Evolutionary conservation across 2,329 filamentous ascomycete species (phyloP).

Genomic region (Trichoderma koningiopsis): DNA sequence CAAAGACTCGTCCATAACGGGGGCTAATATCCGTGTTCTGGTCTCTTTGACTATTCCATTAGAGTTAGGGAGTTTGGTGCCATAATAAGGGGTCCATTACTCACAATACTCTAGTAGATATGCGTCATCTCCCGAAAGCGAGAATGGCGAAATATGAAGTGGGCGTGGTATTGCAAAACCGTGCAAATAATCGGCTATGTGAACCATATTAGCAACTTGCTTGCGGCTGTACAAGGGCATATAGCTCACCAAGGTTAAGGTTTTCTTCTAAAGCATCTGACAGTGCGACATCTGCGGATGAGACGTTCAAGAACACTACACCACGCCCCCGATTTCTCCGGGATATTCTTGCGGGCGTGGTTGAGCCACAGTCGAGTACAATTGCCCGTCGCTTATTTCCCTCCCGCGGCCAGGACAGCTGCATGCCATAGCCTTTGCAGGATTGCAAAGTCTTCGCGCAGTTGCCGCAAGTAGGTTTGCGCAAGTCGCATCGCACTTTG

Average conservation of each 20-base stretch:
- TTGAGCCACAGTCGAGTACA: background rate
- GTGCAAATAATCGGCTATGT: background rate
- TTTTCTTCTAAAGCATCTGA: conserved; percentile 8
- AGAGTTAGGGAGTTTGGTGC: background rate
- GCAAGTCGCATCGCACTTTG: conserved; percentile 22
- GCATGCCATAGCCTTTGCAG: conserved; percentile 25
- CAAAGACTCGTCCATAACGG: conserved; percentile 23
- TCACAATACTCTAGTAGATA: conserved; percentile 1
- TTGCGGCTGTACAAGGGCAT: background rate
- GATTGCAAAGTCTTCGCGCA: conserved; percentile 9
- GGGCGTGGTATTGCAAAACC: background rate
- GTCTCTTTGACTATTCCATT: conserved; percentile 8
- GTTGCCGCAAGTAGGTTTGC: conserved; percentile 18
- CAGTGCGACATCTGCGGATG: conserved; percentile 6
- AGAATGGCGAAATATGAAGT: background rate
- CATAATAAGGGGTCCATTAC: background rate
- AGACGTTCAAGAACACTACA: conserved; percentile 8
- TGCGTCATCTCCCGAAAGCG: background rate
- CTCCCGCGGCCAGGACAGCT: conserved; percentile 24
- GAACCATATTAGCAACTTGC: background rate
- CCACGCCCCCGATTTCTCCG: background rate
- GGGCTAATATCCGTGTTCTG: conserved; percentile 18
- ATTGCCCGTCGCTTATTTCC: conserved; percentile 22
- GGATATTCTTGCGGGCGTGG: background rate
- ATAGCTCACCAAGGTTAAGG: background rate